Evolutionary conservation across 768 basidiomycete species (phyloP).

Genomic region (Suillus alpinus): DNA sequence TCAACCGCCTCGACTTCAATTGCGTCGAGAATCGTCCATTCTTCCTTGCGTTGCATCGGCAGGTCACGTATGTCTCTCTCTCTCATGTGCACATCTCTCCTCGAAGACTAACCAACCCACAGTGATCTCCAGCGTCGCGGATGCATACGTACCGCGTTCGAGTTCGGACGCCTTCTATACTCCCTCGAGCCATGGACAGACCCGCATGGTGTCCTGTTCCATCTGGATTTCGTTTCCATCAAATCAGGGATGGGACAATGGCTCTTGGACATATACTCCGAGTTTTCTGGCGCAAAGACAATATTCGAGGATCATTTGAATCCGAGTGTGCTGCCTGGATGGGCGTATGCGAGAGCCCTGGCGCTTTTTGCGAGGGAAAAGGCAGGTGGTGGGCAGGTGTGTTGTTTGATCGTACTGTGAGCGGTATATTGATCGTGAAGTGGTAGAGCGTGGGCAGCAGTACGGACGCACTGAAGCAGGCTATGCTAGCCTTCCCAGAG

Average conservation of each 20-base stretch:
- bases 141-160: conserved; percentile 85
- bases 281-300: conserved; percentile 12
- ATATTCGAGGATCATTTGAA: conserved; percentile 33
- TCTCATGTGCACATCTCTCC: background rate
- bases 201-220: conserved; percentile 81
- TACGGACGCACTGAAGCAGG: conserved; percentile 67
- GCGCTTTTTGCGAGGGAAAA: conserved; percentile 54
- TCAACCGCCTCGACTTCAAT: conserved; percentile 85
- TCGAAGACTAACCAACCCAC: conserved; percentile 3
- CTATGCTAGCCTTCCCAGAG: conserved; percentile 75
- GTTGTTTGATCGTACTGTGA: background rate
- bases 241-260: conserved; percentile 80
- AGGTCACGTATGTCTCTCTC: conserved; percentile 60
- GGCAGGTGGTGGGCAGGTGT: conserved; percentile 39
- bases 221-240: conserved; percentile 82
- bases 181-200: conserved; percentile 85
- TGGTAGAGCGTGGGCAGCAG: conserved; percentile 32
- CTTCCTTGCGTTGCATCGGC: conserved; percentile 83
- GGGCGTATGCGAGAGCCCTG: conserved; percentile 70
- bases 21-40: conserved; percentile 90
- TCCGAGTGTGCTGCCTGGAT: conserved; percentile 71
- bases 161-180: conserved; percentile 84
- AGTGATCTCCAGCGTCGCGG: conserved; percentile 89
- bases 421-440: background rate
- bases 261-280: conserved; percentile 64